phyloP scores from a whole-genome alignment of 352 stramenopile species.

The Pythium monospermum region DNA sequence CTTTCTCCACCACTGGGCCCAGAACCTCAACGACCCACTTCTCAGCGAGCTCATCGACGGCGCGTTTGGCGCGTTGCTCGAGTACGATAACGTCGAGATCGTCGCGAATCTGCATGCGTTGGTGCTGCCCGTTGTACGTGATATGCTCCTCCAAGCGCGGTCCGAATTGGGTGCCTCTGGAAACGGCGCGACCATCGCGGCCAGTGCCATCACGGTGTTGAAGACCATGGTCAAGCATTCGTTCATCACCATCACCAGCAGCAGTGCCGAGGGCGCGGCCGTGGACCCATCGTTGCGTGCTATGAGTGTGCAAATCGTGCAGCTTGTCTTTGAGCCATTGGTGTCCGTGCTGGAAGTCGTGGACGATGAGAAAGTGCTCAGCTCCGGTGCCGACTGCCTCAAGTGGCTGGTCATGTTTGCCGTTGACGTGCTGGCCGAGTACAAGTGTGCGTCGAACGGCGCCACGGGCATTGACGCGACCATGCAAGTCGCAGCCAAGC shows the following conservation, averaged over 20 bases:
- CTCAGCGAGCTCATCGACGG: slow-evolving; percentile 68
- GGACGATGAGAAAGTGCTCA: slow-evolving; percentile 77
- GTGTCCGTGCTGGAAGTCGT: slow-evolving; percentile 48
- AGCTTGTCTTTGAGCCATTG: slow-evolving; percentile 70
- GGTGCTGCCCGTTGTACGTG: slow-evolving; percentile 52
- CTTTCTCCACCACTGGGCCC: slow-evolving; percentile 63
- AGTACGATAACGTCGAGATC: slow-evolving; percentile 56
- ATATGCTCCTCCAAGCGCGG: slow-evolving; percentile 53
- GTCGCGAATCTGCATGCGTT: slow-evolving; percentile 54
- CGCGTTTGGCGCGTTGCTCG: slow-evolving; percentile 57
- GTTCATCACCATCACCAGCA: slow-evolving; percentile 36
- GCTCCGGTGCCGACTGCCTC: slow-evolving; percentile 67
- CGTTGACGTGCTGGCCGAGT: slow-evolving; percentile 52
- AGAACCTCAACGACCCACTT: slow-evolving; percentile 73
- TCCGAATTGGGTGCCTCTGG: slow-evolving; percentile 39
- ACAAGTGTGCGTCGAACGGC: slow-evolving; percentile 31
- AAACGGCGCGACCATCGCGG: slow-evolving; percentile 58
- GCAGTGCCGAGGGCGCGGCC: slow-evolving; percentile 17
- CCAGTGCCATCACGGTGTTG: slow-evolving; percentile 59
- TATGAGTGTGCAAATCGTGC: slow-evolving; percentile 59
- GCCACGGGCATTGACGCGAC: slow-evolving; percentile 59
- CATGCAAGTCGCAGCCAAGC: slow-evolving; percentile 60
- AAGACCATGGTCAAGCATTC: slow-evolving; percentile 73
- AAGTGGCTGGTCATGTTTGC: slow-evolving; percentile 84
- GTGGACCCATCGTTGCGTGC: slow-evolving; percentile 31